Base-by-base conservation (phyloP, 441 rosid species). In the Metrosideros polymorpha region DNA sequence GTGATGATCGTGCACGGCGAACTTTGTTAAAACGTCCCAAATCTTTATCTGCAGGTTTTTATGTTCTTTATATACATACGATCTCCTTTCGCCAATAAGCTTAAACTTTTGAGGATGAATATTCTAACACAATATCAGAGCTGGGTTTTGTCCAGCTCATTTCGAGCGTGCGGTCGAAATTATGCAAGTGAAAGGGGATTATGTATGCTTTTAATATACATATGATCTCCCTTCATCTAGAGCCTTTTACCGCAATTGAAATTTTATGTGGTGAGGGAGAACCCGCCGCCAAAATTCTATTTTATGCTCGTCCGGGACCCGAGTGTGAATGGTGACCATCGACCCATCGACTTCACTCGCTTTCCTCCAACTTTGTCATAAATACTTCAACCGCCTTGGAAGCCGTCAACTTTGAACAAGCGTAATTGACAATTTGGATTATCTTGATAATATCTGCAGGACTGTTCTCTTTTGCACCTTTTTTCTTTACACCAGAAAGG, bases 61-160 rank as follows among this genome's bases (percentile, higher is more conserved):
- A 56, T 27, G 14, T 12, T 35, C 5, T 35, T 0, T 35, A 9
- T 9, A 19, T 9, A 22, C 12, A 19, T 2, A 12, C n/a, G 3
- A 0, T 0, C 7, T 35, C n/a, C 15, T 35, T 35, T 1, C 2
- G 35, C 14, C 3, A 1, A 39, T 39, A 24, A 39, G 13, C 1
- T 22, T 24, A 22, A 22, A 71, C 8, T 39, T 39, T 10, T 35
- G 27, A 0, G 79, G 24, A 35, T 71, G 15, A 3, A 71, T 22
- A 35, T 9, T 66, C 15, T 10, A 66, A 66, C 4, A 66, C 0
- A 1, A n/a, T 5, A 66, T 22, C 5, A 10, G 3, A 66, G 2
- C 1, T 1, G 0, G 2, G 7, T 10, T 59, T 0, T 29, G 0
- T 17, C 13, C 0, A 22, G 35, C 10, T 35, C 79, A 22, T 35